A percentile compares a stretch with the other conserved stretches of the same genome.
Evolutionary conservation across 2,329 filamentous ascomycete genomes (phyloP).

Genomic region (Cytospora paraplurivora): DNA sequence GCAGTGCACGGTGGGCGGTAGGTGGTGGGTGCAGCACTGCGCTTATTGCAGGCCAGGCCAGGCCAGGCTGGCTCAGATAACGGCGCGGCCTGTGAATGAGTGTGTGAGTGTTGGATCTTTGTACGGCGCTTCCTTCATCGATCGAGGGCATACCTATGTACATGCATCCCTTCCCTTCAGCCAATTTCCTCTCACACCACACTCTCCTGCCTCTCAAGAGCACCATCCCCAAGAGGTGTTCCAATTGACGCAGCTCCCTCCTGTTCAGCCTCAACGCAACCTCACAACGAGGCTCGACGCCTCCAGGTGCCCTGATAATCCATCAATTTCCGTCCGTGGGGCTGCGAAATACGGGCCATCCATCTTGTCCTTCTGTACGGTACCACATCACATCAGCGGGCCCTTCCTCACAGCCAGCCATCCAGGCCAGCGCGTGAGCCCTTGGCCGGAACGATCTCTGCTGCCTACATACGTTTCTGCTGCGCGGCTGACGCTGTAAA

Average conservation of each 20-base stretch:
- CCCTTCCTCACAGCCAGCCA: constrained; percentile 14
- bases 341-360: constrained; percentile 24
- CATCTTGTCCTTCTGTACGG: constrained; percentile 17
- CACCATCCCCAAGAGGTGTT: background rate
- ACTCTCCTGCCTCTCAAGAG: background rate
- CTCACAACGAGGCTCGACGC: background rate
- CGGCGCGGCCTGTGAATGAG: constrained; percentile 1
- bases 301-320: constrained; percentile 3
- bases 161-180: background rate
- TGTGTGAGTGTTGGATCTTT: constrained; percentile 1
- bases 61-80: constrained; percentile 12
- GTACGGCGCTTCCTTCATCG: background rate
- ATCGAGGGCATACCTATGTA: background rate
- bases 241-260: constrained; percentile 1
- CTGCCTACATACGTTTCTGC: background rate
- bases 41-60: constrained; percentile 7
- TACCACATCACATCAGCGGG: constrained; percentile 12
- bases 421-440: constrained; percentile 5
- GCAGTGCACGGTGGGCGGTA: background rate
- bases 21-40: background rate
- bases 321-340: constrained; percentile 22
- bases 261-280: background rate
- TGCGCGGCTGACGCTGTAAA: background rate
- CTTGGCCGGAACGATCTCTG: constrained; percentile 6
- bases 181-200: background rate